phyloP scores from a whole-genome alignment of 441 rosid species.

The Biscutella laevigata region DNA sequence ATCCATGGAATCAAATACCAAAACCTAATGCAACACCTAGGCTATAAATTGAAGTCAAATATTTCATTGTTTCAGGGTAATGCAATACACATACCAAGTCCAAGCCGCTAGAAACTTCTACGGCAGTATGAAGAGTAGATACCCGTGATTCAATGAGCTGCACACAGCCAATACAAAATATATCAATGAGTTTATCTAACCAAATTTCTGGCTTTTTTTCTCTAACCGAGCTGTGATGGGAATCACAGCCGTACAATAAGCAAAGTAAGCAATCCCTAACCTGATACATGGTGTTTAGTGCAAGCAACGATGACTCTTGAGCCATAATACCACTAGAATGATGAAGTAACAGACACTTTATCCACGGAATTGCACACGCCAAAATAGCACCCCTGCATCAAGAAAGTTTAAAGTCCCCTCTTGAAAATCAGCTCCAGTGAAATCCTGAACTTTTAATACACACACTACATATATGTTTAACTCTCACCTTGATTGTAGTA shows the following conservation, averaged over 20 bases:
- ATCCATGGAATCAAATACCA: background rate
- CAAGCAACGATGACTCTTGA: conserved; percentile 66
- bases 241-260: background rate
- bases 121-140: conserved; percentile 56
- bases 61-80: conserved; percentile 34
- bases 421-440: background rate
- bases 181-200: background rate
- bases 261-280: conserved; percentile 30
- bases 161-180: conserved; percentile 15
- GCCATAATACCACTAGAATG: conserved; percentile 83
- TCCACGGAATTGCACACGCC: conserved; percentile 84
- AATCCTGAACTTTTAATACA: background rate
- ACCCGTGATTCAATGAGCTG: conserved; percentile 81
- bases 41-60: conserved; percentile 1
- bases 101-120: conserved; percentile 62
- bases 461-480: background rate
- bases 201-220: background rate
- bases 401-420: background rate
- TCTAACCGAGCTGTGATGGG: background rate
- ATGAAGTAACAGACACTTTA: conserved; percentile 64
- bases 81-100: conserved; percentile 33
- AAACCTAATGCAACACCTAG: background rate
- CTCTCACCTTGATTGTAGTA: conserved; percentile 65
- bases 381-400: conserved; percentile 71
- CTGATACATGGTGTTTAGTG: conserved; percentile 79